Evolutionary conservation across 352 stramenopile genomes (phyloP), one percentile per base, ranked within the genome.

Genomic region (Phytophthora sansomeana): DNA sequence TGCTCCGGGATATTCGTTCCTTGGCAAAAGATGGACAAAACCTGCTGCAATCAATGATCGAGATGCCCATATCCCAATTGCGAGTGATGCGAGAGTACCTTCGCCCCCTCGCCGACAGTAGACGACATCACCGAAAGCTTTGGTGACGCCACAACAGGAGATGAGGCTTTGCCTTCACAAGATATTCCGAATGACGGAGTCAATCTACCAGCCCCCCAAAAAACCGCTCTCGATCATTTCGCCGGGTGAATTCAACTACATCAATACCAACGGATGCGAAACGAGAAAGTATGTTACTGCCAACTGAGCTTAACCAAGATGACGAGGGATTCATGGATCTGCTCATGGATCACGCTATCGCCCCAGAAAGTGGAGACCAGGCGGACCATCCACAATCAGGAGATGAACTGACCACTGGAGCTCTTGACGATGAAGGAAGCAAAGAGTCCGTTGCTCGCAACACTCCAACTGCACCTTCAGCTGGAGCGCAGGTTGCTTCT

Each of bases 281-380:
- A 19, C 16, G 13, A 17, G 10, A 28, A 39, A 29, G 5, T 32
- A 36, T 61, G 4, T 26, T 19, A 8, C 46, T 10, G 26, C 24
- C 24, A 63, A 4, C 51, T 9, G 43, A 62, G 8, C 3, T 19
- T 43, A 57, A 5, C 42, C 17, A 72, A 59, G 63, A 69, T 2
- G 63, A 68, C 5, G 66, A 78, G 30, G 43, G 17, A 21, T 85
- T 85, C 46, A 71, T 43, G 11, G 72, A 79, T 30, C 36, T 53
- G 14, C 13, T 19, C 9, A 78, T 76, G 69, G 75, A 81, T 28
- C 61, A 79, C 32, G 65, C 43, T 24, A 21, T n/a, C n/a, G 58
- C 50, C 24, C 72, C 69, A 17, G 69, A 76, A 47, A n/a, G 62
- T 35, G 35, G 46, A 19, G 48, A 51, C 43, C 51, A 72, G 36